Conservation (phyloP, 805 yeast species). For the Wickerhamiella sergipiensis region DNA sequence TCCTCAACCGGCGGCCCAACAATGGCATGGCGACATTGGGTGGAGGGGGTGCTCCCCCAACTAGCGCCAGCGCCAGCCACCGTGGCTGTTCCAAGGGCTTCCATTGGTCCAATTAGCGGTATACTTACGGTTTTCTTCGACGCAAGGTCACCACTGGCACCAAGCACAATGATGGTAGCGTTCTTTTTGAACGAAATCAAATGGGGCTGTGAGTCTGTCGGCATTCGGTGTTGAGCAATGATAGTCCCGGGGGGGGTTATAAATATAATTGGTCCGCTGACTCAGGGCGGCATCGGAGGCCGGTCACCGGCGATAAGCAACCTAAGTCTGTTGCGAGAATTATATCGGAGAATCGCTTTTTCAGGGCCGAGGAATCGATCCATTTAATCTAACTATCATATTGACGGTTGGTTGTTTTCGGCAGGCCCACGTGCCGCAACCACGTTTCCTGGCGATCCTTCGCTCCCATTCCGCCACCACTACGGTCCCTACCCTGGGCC, state of each 20-base stretch:
- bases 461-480: neutral
- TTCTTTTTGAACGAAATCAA: conserved; percentile 4
- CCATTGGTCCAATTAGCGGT: neutral
- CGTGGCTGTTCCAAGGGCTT: neutral
- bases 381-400: too few relatives aligned
- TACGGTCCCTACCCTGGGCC: neutral
- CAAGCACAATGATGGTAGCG: conserved; percentile 17
- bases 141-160: conserved; percentile 28
- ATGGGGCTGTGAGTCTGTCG: neutral
- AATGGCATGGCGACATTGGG: too few relatives aligned
- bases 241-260: neutral
- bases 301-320: neutral
- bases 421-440: too few relatives aligned
- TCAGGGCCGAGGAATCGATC: too few relatives aligned
- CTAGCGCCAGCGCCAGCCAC: neutral
- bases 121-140: conserved; percentile 17
- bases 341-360: too few relatives aligned
- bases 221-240: neutral
- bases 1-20: too few relatives aligned
- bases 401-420: too few relatives aligned
- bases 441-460: neutral
- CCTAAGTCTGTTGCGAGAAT: neutral
- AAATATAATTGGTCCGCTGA: neutral
- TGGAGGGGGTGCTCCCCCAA: too few relatives aligned
- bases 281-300: neutral